These are phyloP conservation scores for Cladosporium oxysporum DNA, from an alignment of 2,329 filamentous ascomycete species.

Conservation along the genomic window DNA sequence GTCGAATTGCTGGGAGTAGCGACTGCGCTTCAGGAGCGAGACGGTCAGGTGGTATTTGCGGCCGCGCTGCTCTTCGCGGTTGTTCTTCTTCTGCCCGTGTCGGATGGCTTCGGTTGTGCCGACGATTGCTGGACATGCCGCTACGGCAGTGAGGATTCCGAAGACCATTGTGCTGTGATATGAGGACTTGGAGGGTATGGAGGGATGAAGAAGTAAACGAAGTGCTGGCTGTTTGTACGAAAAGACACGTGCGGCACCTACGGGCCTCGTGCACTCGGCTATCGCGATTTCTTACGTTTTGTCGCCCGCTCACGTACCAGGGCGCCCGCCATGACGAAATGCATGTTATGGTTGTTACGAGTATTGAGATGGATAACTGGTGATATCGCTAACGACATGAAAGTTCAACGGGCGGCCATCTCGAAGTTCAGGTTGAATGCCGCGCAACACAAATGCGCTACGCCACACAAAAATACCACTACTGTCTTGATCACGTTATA, in stretches of 20 bases:
- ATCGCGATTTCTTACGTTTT: neutral
- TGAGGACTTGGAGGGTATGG: neutral
- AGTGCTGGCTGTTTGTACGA: neutral
- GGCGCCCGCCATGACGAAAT: neutral
- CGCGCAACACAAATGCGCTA: neutral
- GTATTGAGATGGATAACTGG: neutral
- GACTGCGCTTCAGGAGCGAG: slow-evolving; percentile 29
- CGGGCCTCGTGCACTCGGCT: neutral
- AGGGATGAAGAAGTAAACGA: neutral
- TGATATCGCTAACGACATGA: neutral
- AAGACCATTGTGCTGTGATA: slow-evolving; percentile 31
- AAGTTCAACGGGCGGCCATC: neutral
- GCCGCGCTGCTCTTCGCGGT: slow-evolving; percentile 36
- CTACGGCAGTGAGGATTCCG: slow-evolving; percentile 36
- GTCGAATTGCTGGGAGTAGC: slow-evolving; percentile 33
- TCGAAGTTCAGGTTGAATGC: neutral
- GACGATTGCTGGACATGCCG: slow-evolving; percentile 38
- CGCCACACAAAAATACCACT: neutral
- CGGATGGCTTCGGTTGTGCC: slow-evolving; percentile 40
- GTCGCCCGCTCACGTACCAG: neutral
- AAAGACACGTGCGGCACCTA: neutral
- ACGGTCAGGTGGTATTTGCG: slow-evolving; percentile 36
- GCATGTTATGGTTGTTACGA: neutral
- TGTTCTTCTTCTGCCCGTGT: slow-evolving; percentile 36
- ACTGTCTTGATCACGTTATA: slow-evolving; percentile 7